These are phyloP conservation scores for Thraustochytrium sp. DNA, from an alignment of 352 stramenopile species.

Conservation along the genomic window DNA sequence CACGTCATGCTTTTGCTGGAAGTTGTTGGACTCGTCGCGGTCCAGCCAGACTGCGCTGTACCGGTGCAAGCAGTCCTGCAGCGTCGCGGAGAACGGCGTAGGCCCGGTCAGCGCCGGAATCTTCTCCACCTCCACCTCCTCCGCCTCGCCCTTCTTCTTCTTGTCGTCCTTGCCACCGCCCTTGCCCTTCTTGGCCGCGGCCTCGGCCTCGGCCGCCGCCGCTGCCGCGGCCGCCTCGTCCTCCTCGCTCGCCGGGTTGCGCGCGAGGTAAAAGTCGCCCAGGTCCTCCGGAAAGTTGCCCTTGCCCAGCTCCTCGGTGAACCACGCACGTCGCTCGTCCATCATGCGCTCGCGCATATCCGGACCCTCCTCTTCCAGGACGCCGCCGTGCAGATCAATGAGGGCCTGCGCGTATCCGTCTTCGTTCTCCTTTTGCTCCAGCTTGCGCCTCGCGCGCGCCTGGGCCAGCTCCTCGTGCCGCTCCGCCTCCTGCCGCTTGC, in stretches of 20 bases:
- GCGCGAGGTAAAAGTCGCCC: slow-evolving; percentile 67
- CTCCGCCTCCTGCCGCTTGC: slow-evolving; percentile 40
- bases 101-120: slow-evolving; percentile 73
- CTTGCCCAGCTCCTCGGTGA: slow-evolving; percentile 77
- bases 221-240: slow-evolving; percentile 52
- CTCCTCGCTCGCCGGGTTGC: slow-evolving; percentile 57
- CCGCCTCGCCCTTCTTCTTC: slow-evolving; percentile 47
- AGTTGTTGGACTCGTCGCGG: slow-evolving; percentile 76
- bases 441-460: slow-evolving; percentile 69
- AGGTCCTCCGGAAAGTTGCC: slow-evolving; percentile 78
- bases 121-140: slow-evolving; percentile 62
- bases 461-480: slow-evolving; percentile 59
- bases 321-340: slow-evolving; percentile 81
- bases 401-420: slow-evolving; percentile 80
- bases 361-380: slow-evolving; percentile 74
- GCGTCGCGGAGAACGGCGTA: slow-evolving; percentile 71
- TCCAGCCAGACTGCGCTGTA: slow-evolving; percentile 80
- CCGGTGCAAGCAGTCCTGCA: slow-evolving; percentile 58
- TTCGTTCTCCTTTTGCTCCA: slow-evolving; percentile 80
- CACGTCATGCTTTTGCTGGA: slow-evolving; percentile 86
- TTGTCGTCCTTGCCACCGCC: slow-evolving; percentile 61
- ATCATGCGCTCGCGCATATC: slow-evolving; percentile 83
- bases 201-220: slow-evolving; percentile 59
- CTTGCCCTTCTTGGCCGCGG: slow-evolving; percentile 52
- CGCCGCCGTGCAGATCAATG: slow-evolving; percentile 70